phyloP scores from a whole-genome alignment of 352 stramenopile species.

The Thraustotheca clavata region DNA sequence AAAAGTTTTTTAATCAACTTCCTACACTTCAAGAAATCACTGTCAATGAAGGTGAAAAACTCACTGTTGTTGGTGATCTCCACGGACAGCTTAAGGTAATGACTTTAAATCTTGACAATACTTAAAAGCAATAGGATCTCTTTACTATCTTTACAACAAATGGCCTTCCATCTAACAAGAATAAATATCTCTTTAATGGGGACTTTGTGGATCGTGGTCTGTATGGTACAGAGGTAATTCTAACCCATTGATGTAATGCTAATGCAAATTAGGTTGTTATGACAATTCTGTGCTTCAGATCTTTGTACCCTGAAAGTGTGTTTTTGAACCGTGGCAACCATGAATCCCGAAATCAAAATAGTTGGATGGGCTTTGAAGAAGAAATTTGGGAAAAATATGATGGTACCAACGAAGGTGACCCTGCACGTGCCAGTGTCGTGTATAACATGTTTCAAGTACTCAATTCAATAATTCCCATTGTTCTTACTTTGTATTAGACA shows the following conservation, averaged over 20 bases:
- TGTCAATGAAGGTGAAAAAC: slow-evolving; percentile 73
- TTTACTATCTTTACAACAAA: slow-evolving; percentile 93
- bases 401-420: slow-evolving; percentile 24
- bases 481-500: slow-evolving; percentile 16
- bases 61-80: slow-evolving; percentile 90
- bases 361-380: slow-evolving; percentile 90
- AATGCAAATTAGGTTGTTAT: slow-evolving; percentile 35
- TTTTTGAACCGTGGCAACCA: slow-evolving; percentile 94
- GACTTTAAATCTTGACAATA: not conserved
- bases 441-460: slow-evolving; percentile 23
- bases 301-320: slow-evolving; percentile 78
- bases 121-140: slow-evolving; percentile 62
- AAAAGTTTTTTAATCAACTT: slow-evolving; percentile 46
- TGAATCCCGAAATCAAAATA: slow-evolving; percentile 91
- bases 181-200: slow-evolving; percentile 95
- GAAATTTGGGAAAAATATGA: slow-evolving; percentile 82
- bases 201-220: slow-evolving; percentile 93
- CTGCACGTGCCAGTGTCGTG: slow-evolving; percentile 16
- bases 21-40: slow-evolving; percentile 84
- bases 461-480: not conserved
- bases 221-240: slow-evolving; percentile 77
- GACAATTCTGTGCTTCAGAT: slow-evolving; percentile 62
- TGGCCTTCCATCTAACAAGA: slow-evolving; percentile 79
- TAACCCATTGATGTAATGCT: not conserved
- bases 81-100: slow-evolving; percentile 84